Base-by-base conservation (phyloP, 495 filamentous ascomycete species). In the Friedmanniomyces simplex region DNA sequence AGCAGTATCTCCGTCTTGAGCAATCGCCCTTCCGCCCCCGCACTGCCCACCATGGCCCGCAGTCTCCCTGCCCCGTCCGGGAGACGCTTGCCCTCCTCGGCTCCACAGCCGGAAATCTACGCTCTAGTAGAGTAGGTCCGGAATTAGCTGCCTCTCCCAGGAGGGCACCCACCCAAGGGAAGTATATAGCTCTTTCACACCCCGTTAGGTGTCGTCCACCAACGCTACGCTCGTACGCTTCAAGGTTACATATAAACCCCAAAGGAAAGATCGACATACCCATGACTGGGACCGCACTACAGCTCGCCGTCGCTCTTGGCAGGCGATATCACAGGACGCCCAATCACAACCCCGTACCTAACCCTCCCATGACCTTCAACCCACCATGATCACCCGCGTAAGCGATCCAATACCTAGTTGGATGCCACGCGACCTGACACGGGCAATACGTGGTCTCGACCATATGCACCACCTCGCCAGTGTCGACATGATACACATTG, bases 391-490 rank as follows among this genome's bases (percentile, higher is more conserved):
- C 93, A 22, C 80, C 82, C n/a, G 87, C 85, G 74, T 95, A 96
- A 13, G 91, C 93, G 51, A 98, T 68, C 76, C 83, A 88, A 66
- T 97, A 98, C 65, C 85, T 75, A 36, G 79, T 86, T 3, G 93
- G 93, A 68, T 96, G 90, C 91, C 91, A 98, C 6, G 84, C 84
- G 7, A 96, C 85, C 61, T 70, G 69, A 63, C 72, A 54, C 37
- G 76, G 76, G 28, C 79, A 67, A 59, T 78, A 80, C 3, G 18
- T 26, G 0, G 86, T 87, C 54, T 88, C 86, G 52, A 96, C 77
- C 11, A 78, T 89, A 62, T 90, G 82, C 8, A 96, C 82, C 61
- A 80, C 81, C 39, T 97, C 94, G 1, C 91, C 94, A 0, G 83
- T 88, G 67, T 97, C 94, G 1, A 84, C 82, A 68, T 96, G 90